Evolutionary conservation across 495 filamentous ascomycete genomes (phyloP), one percentile per base, ranked within the genome.

Genomic region (Cryomyces minteri): DNA sequence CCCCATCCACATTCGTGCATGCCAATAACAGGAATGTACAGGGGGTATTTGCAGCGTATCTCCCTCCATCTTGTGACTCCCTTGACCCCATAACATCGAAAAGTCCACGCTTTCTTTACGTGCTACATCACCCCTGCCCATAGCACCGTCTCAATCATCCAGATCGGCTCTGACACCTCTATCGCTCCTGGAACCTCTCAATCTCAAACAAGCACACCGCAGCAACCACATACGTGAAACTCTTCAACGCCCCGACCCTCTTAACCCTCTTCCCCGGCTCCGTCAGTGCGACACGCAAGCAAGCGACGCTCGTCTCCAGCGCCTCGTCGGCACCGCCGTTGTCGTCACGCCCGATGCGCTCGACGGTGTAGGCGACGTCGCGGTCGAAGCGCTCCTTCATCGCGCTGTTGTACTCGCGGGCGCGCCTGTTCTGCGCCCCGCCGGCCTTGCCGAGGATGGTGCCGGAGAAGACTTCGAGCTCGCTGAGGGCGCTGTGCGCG

Each of bases 401-500:
- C 10, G 61, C 67, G 1, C 57, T 59, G 4, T 74, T 77, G 4
- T 57, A 59, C 40, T 88, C 82, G 39, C 76, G 74, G 47, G 85
- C 76, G 1, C 73, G 66, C 43, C 62, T 67, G 11, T 65, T 75
- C 48, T 76, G 74, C 4, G 59, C 58, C 29, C 77, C 52, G 7
- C 44, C 75, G 0, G 59, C 65, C 40, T 70, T 76, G 46, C 79
- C 82, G 18, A 88, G 60, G 43, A 92, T 79, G 37, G 66, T 72
- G 30, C 84, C 83, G 31, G 73, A 68, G 56, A 88, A 84, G 25
- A 82, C 80, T 61, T 93, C 85, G 8, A 80, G 57, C 55, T 93
- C 85, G 4, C 59, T 72, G 8, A 92, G 63, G 10, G 65, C 67
- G 29, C 72, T 65, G 36, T 54, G 57, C 0, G 74, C 72, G 31